A percentile compares a stretch with the other conserved stretches of the same genome.
Evolutionary conservation across 1,284 basidiomycete genomes (phyloP).

Genomic region (Ustilago cynodontis): DNA sequence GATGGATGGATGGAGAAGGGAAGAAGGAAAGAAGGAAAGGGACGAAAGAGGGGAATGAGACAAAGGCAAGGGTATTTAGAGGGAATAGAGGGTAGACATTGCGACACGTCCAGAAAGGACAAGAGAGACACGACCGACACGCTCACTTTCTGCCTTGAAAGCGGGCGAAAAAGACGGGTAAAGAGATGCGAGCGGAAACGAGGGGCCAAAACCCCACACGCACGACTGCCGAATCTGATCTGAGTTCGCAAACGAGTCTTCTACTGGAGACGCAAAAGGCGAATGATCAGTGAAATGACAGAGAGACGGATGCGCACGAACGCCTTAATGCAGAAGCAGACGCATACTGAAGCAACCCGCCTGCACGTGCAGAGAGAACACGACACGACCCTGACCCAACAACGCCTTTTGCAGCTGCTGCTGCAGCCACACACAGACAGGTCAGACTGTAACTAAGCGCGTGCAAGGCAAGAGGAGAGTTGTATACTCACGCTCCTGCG

Average conservation of each 20-base stretch:
- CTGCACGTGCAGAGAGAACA: slow-evolving; percentile 15
- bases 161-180: slow-evolving; percentile 2
- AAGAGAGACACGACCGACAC: slow-evolving; percentile 26
- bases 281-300: neutral
- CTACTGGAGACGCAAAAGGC: neutral
- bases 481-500: neutral
- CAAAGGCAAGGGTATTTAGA: slow-evolving; percentile 25
- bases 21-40: slow-evolving; percentile 11
- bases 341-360: neutral
- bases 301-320: neutral
- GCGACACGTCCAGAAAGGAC: slow-evolving; percentile 18
- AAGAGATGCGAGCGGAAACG: neutral
- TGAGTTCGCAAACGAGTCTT: too few species aligned
- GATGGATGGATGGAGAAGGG: slow-evolving; percentile 8
- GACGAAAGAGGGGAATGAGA: slow-evolving; percentile 4
- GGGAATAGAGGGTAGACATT: neutral
- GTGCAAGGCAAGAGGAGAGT: neutral
- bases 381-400: slow-evolving; percentile 19
- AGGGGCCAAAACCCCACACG: neutral
- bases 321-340: neutral
- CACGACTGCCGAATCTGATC: slow-evolving; percentile 5
- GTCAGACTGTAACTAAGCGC: neutral
- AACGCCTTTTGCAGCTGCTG: neutral
- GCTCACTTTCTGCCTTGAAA: neutral
- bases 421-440: neutral